Conservation (phyloP, 345 rosid species). For the Excoecaria agallocha region DNA sequence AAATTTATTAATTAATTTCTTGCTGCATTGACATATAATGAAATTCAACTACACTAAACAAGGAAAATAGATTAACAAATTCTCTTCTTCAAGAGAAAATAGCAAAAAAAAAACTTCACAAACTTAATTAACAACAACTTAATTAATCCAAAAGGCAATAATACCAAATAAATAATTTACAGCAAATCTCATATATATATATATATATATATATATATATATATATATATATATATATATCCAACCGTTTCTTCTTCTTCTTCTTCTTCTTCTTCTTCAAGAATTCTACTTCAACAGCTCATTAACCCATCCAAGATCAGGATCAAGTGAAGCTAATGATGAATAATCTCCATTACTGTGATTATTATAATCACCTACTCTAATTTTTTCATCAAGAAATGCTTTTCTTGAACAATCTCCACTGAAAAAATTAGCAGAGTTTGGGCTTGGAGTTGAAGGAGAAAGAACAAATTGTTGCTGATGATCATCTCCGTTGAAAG, state of each 20-base stretch:
- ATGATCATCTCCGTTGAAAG: slow-evolving; percentile 23
- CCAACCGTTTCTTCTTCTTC: slow-evolving; percentile 12
- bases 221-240: too few species aligned
- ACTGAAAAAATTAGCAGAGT: slow-evolving; percentile 14
- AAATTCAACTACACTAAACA: neutral
- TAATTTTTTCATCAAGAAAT: neutral
- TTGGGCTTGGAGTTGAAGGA: slow-evolving; percentile 49
- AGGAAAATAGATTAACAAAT: neutral
- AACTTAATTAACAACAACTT: slow-evolving; percentile 2
- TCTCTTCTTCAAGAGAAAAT: neutral
- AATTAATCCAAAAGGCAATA: neutral
- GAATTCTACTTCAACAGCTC: slow-evolving; percentile 66
- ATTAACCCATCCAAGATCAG: slow-evolving; percentile 90
- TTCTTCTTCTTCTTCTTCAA: slow-evolving; percentile 17
- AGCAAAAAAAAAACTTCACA: neutral
- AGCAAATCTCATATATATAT: slow-evolving; percentile 24
- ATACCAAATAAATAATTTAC: slow-evolving; percentile 14
- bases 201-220: too few species aligned
- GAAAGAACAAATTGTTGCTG: slow-evolving; percentile 52
- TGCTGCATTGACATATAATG: neutral
- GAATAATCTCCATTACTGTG: neutral
- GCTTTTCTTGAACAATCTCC: slow-evolving; percentile 15
- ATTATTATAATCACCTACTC: neutral
- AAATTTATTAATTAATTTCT: neutral
- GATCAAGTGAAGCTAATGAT: slow-evolving; percentile 34